These are phyloP conservation scores for Chloroidium sp. DNA, from an alignment of 163 green algal species.

Conservation along the genomic window DNA sequence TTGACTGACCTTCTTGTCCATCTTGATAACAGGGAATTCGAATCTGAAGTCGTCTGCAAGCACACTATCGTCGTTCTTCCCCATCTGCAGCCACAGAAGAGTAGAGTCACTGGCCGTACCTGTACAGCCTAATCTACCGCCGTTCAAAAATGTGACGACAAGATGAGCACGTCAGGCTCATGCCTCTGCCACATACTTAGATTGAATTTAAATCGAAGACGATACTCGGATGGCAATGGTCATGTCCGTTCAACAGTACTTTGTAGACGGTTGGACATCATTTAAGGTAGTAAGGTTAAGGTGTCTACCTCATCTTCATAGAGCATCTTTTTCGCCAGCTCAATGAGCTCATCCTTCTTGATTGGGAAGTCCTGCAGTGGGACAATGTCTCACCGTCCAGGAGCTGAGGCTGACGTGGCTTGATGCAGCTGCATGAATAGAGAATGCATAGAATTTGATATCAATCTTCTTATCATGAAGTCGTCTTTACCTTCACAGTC, in stretches of 20 bases:
- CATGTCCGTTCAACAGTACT: too few relatives aligned
- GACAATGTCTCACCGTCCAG: too few relatives aligned
- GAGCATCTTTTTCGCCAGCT: constrained; percentile 28
- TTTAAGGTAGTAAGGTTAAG: not conserved
- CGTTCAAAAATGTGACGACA: too few relatives aligned
- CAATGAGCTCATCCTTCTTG: constrained; percentile 23
- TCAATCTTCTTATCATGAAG: too few relatives aligned
- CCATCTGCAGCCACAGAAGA: not conserved
- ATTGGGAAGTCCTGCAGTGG: constrained; percentile 16
- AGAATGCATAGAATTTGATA: too few relatives aligned
- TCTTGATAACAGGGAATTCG: constrained; percentile 42
- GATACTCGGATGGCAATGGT: too few relatives aligned
- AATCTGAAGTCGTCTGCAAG: constrained; percentile 42
- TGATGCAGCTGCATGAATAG: too few relatives aligned
- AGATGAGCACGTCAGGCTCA: not conserved
- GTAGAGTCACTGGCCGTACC: not conserved
- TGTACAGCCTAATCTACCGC: too few relatives aligned
- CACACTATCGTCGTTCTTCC: constrained; percentile 9
- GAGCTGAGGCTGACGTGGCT: too few relatives aligned
- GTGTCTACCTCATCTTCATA: not conserved
- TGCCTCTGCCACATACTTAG: not conserved
- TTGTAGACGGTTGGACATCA: not conserved
- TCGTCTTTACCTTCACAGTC: too few relatives aligned
- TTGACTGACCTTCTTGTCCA: constrained; percentile 25
- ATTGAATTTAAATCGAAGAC: not conserved